Conservation (phyloP, 306 rosid genomes). For the Rubus idaeus region DNA sequence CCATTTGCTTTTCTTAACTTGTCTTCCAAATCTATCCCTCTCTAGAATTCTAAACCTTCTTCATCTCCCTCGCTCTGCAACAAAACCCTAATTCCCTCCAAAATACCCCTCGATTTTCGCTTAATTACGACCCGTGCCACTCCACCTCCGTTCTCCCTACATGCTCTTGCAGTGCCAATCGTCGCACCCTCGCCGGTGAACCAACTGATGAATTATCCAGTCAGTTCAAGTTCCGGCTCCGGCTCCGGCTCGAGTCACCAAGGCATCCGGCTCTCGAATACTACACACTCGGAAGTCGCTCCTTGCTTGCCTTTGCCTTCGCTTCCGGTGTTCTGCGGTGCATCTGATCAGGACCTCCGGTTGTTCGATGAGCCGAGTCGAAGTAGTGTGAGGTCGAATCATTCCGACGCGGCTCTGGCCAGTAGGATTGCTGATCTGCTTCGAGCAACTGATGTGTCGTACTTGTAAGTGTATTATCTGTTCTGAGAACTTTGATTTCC, state of each 20-base stretch:
- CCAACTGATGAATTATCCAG: conserved; percentile 60
- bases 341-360: conserved; percentile 63
- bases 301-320: conserved; percentile 89
- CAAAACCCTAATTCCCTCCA: conserved; percentile 46
- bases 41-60: conserved; percentile 45
- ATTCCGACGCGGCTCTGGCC: conserved; percentile 58
- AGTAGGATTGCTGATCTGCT: conserved; percentile 84
- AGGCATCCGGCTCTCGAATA: conserved; percentile 70
- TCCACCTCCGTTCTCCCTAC: conserved; percentile 29
- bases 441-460: conserved; percentile 76
- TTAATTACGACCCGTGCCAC: conserved; percentile 31
- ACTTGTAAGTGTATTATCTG: conserved; percentile 56
- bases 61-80: conserved; percentile 7
- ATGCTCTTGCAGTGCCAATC: conserved; percentile 46
- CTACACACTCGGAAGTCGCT: conserved; percentile 86
- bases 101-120: conserved; percentile 36
- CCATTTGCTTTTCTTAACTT: conserved; percentile 59
- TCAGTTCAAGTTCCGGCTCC: conserved; percentile 29
- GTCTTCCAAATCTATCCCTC: conserved; percentile 47
- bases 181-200: conserved; percentile 38
- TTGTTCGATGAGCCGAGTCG: conserved; percentile 55
- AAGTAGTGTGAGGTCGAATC: conserved; percentile 34
- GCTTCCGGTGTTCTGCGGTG: conserved; percentile 88
- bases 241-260: conserved; percentile 39
- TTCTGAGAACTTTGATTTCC: background rate